Base-by-base conservation (phyloP, 441 rosid genomes). In the Syzygium malaccense region DNA sequence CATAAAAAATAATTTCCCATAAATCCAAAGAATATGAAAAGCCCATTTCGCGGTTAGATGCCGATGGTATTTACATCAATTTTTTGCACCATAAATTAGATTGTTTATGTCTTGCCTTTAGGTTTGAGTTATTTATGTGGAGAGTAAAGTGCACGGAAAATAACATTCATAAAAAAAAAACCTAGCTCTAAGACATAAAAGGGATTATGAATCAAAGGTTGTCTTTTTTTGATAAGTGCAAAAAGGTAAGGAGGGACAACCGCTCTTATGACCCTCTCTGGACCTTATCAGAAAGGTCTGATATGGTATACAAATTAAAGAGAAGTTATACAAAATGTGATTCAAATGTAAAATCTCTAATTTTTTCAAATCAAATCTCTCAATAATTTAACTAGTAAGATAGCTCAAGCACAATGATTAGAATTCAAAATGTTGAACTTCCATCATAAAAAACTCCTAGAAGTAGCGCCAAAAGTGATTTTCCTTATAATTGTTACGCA, bases 271-370 rank as follows among this genome's bases (percentile, higher is more conserved):
- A 20, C 25, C 4, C 20, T 37, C 14, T 71, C 2, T 1, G 28
- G 20, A 23, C 8, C 0, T 41, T 23, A 10, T 3, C 7, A 37
- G 0, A 11, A 71, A 8, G 13, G 26, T 33, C 0, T 1, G 0
- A 10, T 37, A 33, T 32, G 1, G 4, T 3, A 37, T 71, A 20
- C 12, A 1, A 71, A 37, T 33, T 3, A 37, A 20, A 11, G 8
- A 20, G 1, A 37, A 71, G 6, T 33, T 37, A 37, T 11, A 1
- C 3, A 71, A 19, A 20, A 37, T 23, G 1, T 0, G 28, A 0
- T 15, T 37, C 1, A 3, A 33, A 1, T 2, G 0, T 12, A 41
- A 14, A 75, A 23, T 23, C 18, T 41, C 1, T 0, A 1, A 1
- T 1, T 71, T 33, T 71, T 33, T 20, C 28, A 0, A 0, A 23